These are phyloP conservation scores for Pichia sp. DNA, from an alignment of 1,139 yeast species.

Conservation along the genomic window DNA sequence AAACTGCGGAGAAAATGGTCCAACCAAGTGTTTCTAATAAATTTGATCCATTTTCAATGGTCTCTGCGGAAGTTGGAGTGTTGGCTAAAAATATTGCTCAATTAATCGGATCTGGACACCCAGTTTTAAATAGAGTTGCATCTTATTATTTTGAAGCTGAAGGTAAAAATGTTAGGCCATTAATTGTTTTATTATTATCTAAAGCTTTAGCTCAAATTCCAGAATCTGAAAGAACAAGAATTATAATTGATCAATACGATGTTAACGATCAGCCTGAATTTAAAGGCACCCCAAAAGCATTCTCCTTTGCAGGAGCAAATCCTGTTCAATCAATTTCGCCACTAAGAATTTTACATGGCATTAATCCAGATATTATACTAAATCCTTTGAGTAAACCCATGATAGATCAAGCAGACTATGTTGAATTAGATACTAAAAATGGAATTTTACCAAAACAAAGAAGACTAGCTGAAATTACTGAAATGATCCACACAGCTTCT, in stretches of 20 bases:
- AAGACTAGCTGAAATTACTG: slow-evolving; percentile 92
- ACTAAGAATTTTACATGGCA: slow-evolving; percentile 75
- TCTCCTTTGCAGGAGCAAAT: slow-evolving; percentile 48
- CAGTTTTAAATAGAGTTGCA: slow-evolving; percentile 82
- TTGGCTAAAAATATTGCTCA: slow-evolving; percentile 81
- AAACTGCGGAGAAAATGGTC: slow-evolving; percentile 73
- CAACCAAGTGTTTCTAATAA: slow-evolving; percentile 53
- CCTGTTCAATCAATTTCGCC: slow-evolving; percentile 68
- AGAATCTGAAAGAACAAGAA: slow-evolving; percentile 55
- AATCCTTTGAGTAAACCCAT: slow-evolving; percentile 83
- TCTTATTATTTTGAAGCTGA: slow-evolving; percentile 93
- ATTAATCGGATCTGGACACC: slow-evolving; percentile 88
- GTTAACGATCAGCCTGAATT: slow-evolving; percentile 59
- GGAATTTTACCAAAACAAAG: slow-evolving; percentile 92
- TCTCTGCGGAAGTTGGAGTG: slow-evolving; percentile 90
- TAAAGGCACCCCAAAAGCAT: slow-evolving; percentile 43
- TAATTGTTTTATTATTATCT: slow-evolving; percentile 74
- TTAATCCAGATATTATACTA: slow-evolving; percentile 70
- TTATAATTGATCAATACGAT: slow-evolving; percentile 53
- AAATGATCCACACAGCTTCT: slow-evolving; percentile 98
- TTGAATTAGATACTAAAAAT: slow-evolving; percentile 46
- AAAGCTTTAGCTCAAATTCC: slow-evolving; percentile 81
- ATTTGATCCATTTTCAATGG: slow-evolving; percentile 80
- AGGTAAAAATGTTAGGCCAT: slow-evolving; percentile 92
- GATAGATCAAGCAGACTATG: slow-evolving; percentile 50